A percentile compares a stretch with the other conserved stretches of the same genome.
These are phyloP conservation scores for Boletus austroedulis DNA, from an alignment of 1,284 basidiomycete species.

Conservation along the genomic window DNA sequence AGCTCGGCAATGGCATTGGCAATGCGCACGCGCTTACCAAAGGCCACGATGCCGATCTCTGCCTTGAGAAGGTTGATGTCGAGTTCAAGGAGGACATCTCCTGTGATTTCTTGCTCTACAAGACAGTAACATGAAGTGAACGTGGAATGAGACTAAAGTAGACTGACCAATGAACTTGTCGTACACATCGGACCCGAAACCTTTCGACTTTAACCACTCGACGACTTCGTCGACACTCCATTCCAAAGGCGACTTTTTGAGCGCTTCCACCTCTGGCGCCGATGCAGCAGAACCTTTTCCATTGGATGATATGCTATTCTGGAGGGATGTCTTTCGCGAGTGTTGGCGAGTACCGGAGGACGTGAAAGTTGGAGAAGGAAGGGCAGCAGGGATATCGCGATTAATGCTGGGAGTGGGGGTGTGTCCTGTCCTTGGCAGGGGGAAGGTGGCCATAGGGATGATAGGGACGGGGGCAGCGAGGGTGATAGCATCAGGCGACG, in stretches of 20 bases:
- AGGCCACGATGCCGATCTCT: slow-evolving; percentile 94
- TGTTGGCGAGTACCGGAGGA: slow-evolving; percentile 29
- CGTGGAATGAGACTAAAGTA: neutral
- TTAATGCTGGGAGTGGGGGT: slow-evolving; percentile 19
- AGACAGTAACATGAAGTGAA: slow-evolving; percentile 1
- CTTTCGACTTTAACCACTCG: slow-evolving; percentile 82
- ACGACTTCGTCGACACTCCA: slow-evolving; percentile 92
- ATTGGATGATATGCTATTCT: slow-evolving; percentile 33
- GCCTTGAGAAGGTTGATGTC: slow-evolving; percentile 88
- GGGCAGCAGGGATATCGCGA: slow-evolving; percentile 23
- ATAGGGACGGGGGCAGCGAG: slow-evolving; percentile 28
- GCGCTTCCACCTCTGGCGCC: slow-evolving; percentile 13
- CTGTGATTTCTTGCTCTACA: slow-evolving; percentile 95
- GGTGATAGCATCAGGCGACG: slow-evolving; percentile 17
- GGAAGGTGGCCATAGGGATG: slow-evolving; percentile 18
- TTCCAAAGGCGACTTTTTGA: slow-evolving; percentile 45
- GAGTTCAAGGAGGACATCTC: slow-evolving; percentile 93
- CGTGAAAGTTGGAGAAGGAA: slow-evolving; percentile 44
- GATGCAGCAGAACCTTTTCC: slow-evolving; percentile 14
- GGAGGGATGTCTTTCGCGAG: slow-evolving; percentile 36
- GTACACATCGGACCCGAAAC: slow-evolving; percentile 81
- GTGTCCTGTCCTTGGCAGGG: slow-evolving; percentile 14
- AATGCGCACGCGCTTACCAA: slow-evolving; percentile 92
- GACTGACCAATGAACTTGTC: slow-evolving; percentile 80
- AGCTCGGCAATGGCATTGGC: slow-evolving; percentile 94